phyloP scores from a whole-genome alignment of 192 early-diverging fungal species.

The Rhizophagus clarus region DNA sequence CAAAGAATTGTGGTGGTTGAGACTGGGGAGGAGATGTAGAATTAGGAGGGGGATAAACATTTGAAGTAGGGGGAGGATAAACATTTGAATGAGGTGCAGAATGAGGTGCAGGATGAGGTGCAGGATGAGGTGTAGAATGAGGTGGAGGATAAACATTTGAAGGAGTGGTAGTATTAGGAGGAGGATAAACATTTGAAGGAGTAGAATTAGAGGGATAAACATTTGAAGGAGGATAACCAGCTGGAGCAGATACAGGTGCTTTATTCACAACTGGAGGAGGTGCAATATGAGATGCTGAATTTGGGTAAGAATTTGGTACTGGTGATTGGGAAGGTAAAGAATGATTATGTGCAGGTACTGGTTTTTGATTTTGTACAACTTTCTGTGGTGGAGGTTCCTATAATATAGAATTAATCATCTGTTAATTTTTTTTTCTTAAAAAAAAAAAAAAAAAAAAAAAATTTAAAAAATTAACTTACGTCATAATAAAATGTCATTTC shows the following conservation, averaged over 20 bases:
- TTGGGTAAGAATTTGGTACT: neutral
- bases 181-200: neutral
- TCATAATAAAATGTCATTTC: conserved; percentile 31
- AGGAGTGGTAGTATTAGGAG: neutral
- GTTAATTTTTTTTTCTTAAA: neutral
- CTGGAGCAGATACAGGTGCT: neutral
- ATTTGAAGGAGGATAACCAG: neutral
- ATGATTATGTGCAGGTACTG: neutral
- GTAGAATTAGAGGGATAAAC: neutral
- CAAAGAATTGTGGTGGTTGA: neutral
- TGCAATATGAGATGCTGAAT: neutral
- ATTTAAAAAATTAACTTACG: neutral
- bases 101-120: neutral
- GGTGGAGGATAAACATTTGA: neutral
- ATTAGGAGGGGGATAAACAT: neutral
- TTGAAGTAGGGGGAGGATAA: neutral
- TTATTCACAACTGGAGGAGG: neutral
- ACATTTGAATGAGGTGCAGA: neutral
- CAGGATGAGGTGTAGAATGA: neutral
- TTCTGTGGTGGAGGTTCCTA: neutral
- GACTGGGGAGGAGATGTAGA: neutral
- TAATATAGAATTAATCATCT: neutral
- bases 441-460: neutral
- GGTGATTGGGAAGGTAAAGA: neutral
- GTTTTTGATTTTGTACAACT: neutral